Evolutionary conservation across 2,329 filamentous ascomycete species (phyloP).

Genomic region (Amauroascus niger): DNA sequence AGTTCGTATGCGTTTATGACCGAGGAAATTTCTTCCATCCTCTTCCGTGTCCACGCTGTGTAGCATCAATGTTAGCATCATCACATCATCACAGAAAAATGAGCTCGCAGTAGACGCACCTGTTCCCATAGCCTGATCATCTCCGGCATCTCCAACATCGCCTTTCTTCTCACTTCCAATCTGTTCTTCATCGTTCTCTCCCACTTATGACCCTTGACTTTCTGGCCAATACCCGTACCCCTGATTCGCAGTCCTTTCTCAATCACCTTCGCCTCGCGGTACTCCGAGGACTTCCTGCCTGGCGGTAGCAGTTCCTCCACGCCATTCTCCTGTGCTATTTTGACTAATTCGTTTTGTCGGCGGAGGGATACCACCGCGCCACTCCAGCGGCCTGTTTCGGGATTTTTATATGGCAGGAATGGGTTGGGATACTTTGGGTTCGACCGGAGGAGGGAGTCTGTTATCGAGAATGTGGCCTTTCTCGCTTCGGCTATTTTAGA

Average conservation of each 20-base stretch:
- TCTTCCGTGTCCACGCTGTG: conserved; percentile 58
- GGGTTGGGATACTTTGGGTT: conserved; percentile 56
- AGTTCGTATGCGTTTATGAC: conserved; percentile 22
- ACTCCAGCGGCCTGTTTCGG: conserved; percentile 70
- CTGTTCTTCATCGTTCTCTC: conserved; percentile 75
- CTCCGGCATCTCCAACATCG: conserved; percentile 90
- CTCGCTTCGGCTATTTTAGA: conserved; percentile 20
- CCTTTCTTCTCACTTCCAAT: conserved; percentile 79
- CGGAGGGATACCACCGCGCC: conserved; percentile 73
- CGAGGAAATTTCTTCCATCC: conserved; percentile 68
- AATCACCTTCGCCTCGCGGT: conserved; percentile 55
- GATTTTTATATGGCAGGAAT: conserved; percentile 71
- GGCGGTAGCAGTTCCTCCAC: conserved; percentile 72
- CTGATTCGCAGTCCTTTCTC: conserved; percentile 76
- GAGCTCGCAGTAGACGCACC: conserved; percentile 46
- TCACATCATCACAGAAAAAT: background rate
- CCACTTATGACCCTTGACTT: conserved; percentile 90
- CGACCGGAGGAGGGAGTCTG: conserved; percentile 29
- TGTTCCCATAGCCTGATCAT: conserved; percentile 90
- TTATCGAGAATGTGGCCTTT: conserved; percentile 26
- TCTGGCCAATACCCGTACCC: conserved; percentile 85
- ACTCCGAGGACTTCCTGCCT: conserved; percentile 64
- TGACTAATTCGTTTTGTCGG: conserved; percentile 72
- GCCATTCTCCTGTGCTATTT: conserved; percentile 67
- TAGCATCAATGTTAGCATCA: conserved; percentile 28